phyloP scores from a whole-genome alignment of 108 stramenopile species.

The Aurantiochytrium sp. region DNA sequence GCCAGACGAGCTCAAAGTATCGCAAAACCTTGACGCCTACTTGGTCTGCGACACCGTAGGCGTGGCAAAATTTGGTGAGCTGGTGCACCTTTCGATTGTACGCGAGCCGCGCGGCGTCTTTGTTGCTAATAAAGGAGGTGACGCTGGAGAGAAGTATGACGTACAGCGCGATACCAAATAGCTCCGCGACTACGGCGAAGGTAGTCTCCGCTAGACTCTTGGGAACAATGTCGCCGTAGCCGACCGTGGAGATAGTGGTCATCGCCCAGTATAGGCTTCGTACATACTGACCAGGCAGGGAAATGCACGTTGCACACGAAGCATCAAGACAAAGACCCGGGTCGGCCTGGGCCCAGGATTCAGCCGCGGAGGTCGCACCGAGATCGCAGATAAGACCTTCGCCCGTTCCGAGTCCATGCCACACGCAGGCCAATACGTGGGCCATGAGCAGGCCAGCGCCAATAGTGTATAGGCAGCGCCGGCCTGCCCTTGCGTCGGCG shows the following conservation, averaged over 20 bases:
- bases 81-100: not conserved
- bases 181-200: slow-evolving; percentile 30
- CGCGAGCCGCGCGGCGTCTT: not conserved
- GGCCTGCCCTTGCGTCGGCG: no score
- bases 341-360: not conserved
- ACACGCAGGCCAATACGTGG: no score
- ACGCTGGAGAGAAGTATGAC: not conserved
- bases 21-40: not conserved
- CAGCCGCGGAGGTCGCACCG: not conserved
- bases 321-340: not conserved
- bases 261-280: slow-evolving; percentile 43
- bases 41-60: not conserved
- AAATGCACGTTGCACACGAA: not conserved
- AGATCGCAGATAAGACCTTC: no score
- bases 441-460: no score
- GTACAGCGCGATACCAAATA: slow-evolving; percentile 27
- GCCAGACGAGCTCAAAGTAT: slow-evolving; percentile 7
- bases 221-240: slow-evolving; percentile 58
- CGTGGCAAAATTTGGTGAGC: not conserved
- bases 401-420: no score
- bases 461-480: no score
- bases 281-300: not conserved
- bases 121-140: not conserved
- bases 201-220: not conserved
- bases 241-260: slow-evolving; percentile 55